Base-by-base conservation (phyloP, 768 basidiomycete species). In the Xanthoconium purpureum region DNA sequence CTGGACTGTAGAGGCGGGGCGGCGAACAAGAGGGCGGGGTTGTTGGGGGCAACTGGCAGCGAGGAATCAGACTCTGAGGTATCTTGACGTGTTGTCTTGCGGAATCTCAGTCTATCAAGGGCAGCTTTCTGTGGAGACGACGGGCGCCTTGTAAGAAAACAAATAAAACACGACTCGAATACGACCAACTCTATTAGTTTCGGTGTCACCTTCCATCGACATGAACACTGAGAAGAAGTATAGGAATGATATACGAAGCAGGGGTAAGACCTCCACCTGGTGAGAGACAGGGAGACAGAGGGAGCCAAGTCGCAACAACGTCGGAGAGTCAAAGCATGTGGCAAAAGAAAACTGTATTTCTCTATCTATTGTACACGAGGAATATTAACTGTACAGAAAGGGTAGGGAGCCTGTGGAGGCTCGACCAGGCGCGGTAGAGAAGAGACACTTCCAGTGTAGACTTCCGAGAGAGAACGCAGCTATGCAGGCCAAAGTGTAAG, bases 1-100 rank as follows among this genome's bases (percentile, higher is more conserved):
- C 89, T 82, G 57, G 88, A 88, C 75, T 91, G 89, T 37, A 80
- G 45, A 9, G 86, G 85, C 56, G 79, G 84, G 14, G 62, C 56
- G 37, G 43, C 59, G 40, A 65, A 64, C 52, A 66, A 46, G 39
- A 62, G 61, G 33, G 83, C 71, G 30, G 85, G 85, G 47, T 79
- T 85, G 75, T 89, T 87, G 63, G 83, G 76, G 55, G 84, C 82
- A 69, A 85, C 84, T 20, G 80, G 54, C 5, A 82, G 85, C 56
- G 80, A 79, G 18, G 68, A 60, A 50, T 59, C 64, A 59, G 40
- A 46, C 49, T 63, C 62, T 46, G 60, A 59, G 63, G 55, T 69
- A 65, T 60, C 73, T 56, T 59, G 71, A 63, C 66, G 71, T 63
- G 44, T 62, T 51, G 60, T 76, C 60, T 81, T 80, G 71, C 76